A percentile compares a stretch with the other conserved stretches of the same genome.
These are phyloP conservation scores for Diaporthe nobilis DNA, from an alignment of 2,329 filamentous ascomycete species.

Conservation along the genomic window DNA sequence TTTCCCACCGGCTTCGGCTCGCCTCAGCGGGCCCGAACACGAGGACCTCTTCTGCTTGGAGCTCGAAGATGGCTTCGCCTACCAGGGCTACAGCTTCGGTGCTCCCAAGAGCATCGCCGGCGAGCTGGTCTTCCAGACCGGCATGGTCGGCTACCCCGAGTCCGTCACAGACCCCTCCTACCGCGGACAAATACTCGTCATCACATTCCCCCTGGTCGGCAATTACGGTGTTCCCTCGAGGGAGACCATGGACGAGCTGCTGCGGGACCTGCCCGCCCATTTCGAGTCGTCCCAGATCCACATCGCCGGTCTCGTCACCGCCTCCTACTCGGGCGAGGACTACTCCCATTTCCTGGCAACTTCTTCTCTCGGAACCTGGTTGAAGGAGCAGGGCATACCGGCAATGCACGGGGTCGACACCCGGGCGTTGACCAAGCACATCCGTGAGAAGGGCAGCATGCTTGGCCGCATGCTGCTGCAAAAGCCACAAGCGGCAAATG, in stretches of 20 bases:
- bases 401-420: constrained; percentile 98
- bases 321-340: constrained; percentile 93
- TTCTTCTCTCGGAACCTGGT: constrained; percentile 93
- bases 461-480: constrained; percentile 89
- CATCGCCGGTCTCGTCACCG: constrained; percentile 90
- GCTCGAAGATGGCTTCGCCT: constrained; percentile 90
- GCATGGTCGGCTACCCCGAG: constrained; percentile 99
- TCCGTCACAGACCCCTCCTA: constrained; percentile 91
- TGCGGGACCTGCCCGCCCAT: constrained; percentile 88
- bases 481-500: constrained; percentile 65
- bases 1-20: constrained; percentile 73
- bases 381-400: constrained; percentile 95
- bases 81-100: constrained; percentile 97
- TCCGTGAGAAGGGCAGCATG: constrained; percentile 95
- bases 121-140: constrained; percentile 99
- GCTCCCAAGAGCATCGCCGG: constrained; percentile 94
- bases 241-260: constrained; percentile 85
- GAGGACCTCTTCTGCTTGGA: constrained; percentile 86
- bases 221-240: constrained; percentile 97
- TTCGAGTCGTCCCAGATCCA: constrained; percentile 96
- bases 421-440: constrained; percentile 91
- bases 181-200: constrained; percentile 93
- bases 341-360: constrained; percentile 94
- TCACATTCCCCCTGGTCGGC: constrained; percentile 95
- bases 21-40: constrained; percentile 64